Evolutionary conservation across 1,284 basidiomycete genomes (phyloP), one percentile per base, ranked within the genome.

Genomic region (Melampsora americana): DNA sequence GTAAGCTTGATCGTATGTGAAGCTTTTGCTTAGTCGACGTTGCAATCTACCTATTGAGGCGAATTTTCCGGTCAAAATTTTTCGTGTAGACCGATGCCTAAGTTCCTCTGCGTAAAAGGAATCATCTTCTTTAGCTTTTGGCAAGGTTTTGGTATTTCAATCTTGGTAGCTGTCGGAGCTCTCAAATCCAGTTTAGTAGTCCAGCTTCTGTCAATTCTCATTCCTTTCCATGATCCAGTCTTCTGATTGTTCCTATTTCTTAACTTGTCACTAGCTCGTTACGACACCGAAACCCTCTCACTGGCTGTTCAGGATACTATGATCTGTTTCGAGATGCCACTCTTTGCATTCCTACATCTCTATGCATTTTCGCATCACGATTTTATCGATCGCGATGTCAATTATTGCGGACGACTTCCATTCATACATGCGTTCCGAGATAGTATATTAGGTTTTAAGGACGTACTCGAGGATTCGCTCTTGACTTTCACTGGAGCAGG

Each of bases 121-220:
- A 95, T 99, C 79, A 87, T 99, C 60, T 97, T 98, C 86, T 95
- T 96, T 84, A 95, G 91, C 0, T 99, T 99, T 85, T 99, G 95
- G 95, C 95, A 99, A 82, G 88, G 90, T 18, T 88, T 97, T 61
- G 87, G 83, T 61, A 89, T 99, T 70, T 95, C 93, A 35, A 88
- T 93, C 80, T 87, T 98, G 26, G 95, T 97, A 56, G 90, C 93
- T 1, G 86, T 90, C 0, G 88, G 90, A 1, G 85, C 86, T 61
- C 91, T 99, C 82, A 89, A 85, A 44, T 87, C 86, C 66, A 88
- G 85, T 85, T 65, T 77, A 72, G 44, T 32, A 39, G 20, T 48
- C 26, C 65, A 39, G 42, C 39, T 66, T 14, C 66, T 35, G 77
- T 35, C n/a, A 0, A 59, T 42, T 7, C 23, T 20, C 18, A 26